These are phyloP conservation scores for Cordyceps pruinosa DNA, from an alignment of 2,329 filamentous ascomycete species.

Conservation along the genomic window DNA sequence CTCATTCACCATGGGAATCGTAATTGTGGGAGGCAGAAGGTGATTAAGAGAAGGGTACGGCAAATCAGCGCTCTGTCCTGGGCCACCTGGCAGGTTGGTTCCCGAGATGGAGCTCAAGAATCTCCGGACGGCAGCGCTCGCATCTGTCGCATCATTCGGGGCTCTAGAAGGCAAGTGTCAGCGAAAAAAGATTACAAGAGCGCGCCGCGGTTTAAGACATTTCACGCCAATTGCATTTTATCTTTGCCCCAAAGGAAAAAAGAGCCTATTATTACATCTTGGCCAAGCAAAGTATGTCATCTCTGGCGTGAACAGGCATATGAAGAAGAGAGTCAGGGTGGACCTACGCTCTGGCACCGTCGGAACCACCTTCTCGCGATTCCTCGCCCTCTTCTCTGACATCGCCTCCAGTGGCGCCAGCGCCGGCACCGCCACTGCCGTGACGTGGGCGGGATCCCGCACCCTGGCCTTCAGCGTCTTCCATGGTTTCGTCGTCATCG, in stretches of 20 bases:
- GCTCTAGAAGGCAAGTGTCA: slow-evolving; percentile 47
- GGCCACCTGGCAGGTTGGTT: slow-evolving; percentile 31
- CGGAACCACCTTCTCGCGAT: slow-evolving; percentile 85
- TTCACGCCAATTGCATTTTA: slow-evolving; percentile 11
- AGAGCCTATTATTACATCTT: slow-evolving; percentile 11
- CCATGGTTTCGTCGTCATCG: slow-evolving; percentile 52
- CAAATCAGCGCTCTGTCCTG: slow-evolving; percentile 41
- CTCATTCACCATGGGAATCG: slow-evolving; percentile 65
- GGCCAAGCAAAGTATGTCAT: slow-evolving; percentile 5
- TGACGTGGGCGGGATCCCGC: slow-evolving; percentile 47
- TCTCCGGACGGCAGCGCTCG: slow-evolving; percentile 74
- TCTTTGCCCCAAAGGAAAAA: slow-evolving; percentile 4
- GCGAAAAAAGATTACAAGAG: slow-evolving; percentile 23
- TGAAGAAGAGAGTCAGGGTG: slow-evolving; percentile 24
- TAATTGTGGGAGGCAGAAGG: slow-evolving; percentile 70
- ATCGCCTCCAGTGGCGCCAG: slow-evolving; percentile 85
- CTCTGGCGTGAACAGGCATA: slow-evolving; percentile 10
- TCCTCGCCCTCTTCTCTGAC: slow-evolving; percentile 82
- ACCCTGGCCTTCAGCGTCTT: slow-evolving; percentile 61
- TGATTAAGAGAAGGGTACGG: slow-evolving; percentile 80
- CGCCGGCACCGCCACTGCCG: slow-evolving; percentile 71
- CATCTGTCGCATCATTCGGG: slow-evolving; percentile 55
- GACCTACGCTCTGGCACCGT: slow-evolving; percentile 99
- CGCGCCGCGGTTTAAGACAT: background rate
- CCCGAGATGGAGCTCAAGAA: slow-evolving; percentile 77